A percentile compares a stretch with the other conserved stretches of the same genome.
phyloP scores from a whole-genome alignment of 305 asterid genomes.

The Nicotiana rustica region DNA sequence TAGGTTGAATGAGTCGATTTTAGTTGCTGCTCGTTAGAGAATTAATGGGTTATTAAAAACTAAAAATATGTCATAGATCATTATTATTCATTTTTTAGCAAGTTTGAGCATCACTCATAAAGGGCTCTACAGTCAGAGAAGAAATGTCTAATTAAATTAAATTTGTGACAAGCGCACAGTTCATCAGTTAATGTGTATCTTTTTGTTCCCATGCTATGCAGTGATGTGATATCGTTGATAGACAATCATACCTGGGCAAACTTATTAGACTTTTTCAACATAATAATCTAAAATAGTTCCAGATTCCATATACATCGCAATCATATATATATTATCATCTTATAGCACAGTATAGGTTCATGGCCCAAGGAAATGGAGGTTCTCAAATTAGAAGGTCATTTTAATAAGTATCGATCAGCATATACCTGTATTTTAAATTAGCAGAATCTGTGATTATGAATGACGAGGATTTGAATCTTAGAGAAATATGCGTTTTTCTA shows the following conservation, averaged over 20 bases:
- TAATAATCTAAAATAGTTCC: background rate
- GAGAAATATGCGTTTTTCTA: background rate
- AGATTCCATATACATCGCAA: background rate
- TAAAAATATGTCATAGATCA: background rate
- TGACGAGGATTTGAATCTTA: background rate
- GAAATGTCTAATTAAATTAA: background rate
- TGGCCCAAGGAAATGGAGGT: background rate
- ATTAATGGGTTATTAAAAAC: background rate
- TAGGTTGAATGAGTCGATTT: background rate
- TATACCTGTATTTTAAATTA: too few relatives aligned
- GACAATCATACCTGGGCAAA: background rate
- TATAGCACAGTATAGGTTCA: background rate
- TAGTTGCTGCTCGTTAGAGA: background rate
- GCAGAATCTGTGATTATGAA: too few relatives aligned
- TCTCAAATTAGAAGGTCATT: too few relatives aligned
- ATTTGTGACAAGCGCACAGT: background rate
- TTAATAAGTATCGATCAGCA: too few relatives aligned
- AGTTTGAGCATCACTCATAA: background rate
- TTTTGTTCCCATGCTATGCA: conserved; percentile 1
- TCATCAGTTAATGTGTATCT: background rate
- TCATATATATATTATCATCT: background rate
- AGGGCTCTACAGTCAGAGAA: background rate
- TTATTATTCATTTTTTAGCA: background rate
- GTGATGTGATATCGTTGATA: background rate
- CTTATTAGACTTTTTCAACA: background rate